A percentile compares a stretch with the other conserved stretches of the same genome.
phyloP scores from a whole-genome alignment of 2,329 filamentous ascomycete species.

The Huntiella omanensis region DNA sequence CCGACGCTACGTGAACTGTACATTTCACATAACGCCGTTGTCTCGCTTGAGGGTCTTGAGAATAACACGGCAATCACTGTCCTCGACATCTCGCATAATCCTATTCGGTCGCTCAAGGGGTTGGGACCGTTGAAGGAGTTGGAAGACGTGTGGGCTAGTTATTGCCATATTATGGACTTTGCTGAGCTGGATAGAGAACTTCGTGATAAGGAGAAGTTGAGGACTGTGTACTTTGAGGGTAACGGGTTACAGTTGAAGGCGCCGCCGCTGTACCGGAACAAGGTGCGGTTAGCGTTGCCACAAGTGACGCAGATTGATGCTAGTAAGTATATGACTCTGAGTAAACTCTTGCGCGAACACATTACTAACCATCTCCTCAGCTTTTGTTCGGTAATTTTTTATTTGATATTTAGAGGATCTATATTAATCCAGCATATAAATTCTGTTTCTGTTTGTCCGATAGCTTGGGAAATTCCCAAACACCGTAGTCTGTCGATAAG shows the following conservation, averaged over 20 bases:
- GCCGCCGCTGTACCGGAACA: slow-evolving; percentile 84
- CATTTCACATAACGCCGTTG: slow-evolving; percentile 84
- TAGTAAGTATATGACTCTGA: slow-evolving; percentile 42
- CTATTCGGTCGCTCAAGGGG: slow-evolving; percentile 55
- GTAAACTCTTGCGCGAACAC: neutral
- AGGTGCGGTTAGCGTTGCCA: slow-evolving; percentile 71
- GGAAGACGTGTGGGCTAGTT: slow-evolving; percentile 88
- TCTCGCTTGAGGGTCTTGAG: slow-evolving; percentile 55
- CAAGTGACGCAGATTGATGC: slow-evolving; percentile 90
- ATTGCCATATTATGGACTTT: slow-evolving; percentile 67
- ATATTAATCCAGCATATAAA: no score
- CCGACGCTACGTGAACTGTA: slow-evolving; percentile 78
- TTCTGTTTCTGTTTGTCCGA: no score
- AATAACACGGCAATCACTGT: slow-evolving; percentile 48
- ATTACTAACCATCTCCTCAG: slow-evolving; percentile 2
- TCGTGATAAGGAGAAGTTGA: slow-evolving; percentile 57
- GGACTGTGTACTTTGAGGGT: slow-evolving; percentile 91
- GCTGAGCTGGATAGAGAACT: slow-evolving; percentile 63
- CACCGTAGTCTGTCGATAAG: no score
- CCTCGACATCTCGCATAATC: slow-evolving; percentile 80
- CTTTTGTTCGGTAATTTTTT: slow-evolving; percentile 3
- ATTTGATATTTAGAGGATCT: no score
- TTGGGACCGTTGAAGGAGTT: slow-evolving; percentile 49
- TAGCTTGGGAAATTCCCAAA: no score
- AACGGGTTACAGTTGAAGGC: slow-evolving; percentile 68